A percentile compares a stretch with the other conserved stretches of the same genome.
Conservation (phyloP, 257 asterid genomes). For the Lantana camara region DNA sequence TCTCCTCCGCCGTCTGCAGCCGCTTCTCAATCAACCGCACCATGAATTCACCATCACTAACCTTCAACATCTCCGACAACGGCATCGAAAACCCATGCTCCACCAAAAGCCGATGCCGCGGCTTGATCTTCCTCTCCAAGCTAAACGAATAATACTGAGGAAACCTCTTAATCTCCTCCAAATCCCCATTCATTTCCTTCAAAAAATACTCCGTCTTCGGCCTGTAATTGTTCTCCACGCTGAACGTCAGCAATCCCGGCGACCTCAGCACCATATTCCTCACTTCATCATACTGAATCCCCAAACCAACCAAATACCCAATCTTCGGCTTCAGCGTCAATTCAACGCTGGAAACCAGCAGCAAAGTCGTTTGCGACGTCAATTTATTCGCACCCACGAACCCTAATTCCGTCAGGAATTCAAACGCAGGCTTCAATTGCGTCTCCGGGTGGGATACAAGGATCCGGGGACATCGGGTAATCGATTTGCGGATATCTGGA, state of each 20-base stretch:
- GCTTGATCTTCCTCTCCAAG: conserved; percentile 80
- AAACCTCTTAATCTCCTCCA: conserved; percentile 74
- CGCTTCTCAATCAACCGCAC: conserved; percentile 60
- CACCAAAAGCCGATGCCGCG: conserved; percentile 58
- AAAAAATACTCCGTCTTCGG: conserved; percentile 72
- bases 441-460: conserved; percentile 51
- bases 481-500: conserved; percentile 49
- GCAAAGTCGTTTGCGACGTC: conserved; percentile 63
- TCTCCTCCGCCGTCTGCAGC: conserved; percentile 42
- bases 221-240: conserved; percentile 74
- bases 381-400: conserved; percentile 54
- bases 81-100: conserved; percentile 54
- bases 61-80: conserved; percentile 75
- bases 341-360: conserved; percentile 81
- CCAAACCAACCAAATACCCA: conserved; percentile 57
- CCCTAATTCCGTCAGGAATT: conserved; percentile 61
- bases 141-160: conserved; percentile 87
- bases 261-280: conserved; percentile 76
- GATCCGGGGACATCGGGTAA: conserved; percentile 72
- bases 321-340: conserved; percentile 65
- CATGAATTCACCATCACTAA: conserved; percentile 71
- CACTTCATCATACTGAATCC: conserved; percentile 59
- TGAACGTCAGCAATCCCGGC: conserved; percentile 83
- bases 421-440: conserved; percentile 65
- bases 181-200: conserved; percentile 68